Percentiles rank a stretch among this genome's conserved stretches.
phyloP scores from a whole-genome alignment of 495 filamentous ascomycete genomes.

The Annulohypoxylon stygium region DNA sequence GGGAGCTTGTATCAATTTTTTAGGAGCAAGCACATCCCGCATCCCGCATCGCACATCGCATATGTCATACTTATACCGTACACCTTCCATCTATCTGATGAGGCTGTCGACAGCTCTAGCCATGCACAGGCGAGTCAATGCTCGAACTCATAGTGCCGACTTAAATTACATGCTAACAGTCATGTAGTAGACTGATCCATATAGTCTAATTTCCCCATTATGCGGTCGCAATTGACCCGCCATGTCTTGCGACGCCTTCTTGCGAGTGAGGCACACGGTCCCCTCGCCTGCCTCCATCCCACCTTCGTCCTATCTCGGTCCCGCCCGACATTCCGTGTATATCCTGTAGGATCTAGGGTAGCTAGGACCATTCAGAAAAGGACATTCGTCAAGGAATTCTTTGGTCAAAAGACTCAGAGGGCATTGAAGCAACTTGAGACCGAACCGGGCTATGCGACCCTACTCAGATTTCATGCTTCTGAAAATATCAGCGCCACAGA shows the following conservation, averaged over 20 bases:
- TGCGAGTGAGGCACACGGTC: conserved; percentile 41
- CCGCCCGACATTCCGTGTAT: conserved; percentile 35
- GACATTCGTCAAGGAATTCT: conserved; percentile 67
- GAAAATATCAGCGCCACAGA: conserved; percentile 50
- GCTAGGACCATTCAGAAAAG: conserved; percentile 57
- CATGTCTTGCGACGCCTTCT: conserved; percentile 55
- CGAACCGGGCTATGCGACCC: conserved; percentile 70
- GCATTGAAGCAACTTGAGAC: conserved; percentile 66
- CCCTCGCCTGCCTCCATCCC: conserved; percentile 27
- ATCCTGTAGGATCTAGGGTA: conserved; percentile 44
- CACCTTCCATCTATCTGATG: conserved; percentile 14
- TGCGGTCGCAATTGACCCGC: conserved; percentile 81
- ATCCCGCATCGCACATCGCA: conserved; percentile 16
- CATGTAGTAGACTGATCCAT: conserved; percentile 41
- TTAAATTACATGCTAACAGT: conserved; percentile 37
- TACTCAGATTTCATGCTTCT: conserved; percentile 65
- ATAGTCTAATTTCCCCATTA: conserved; percentile 59
- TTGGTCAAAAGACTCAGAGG: conserved; percentile 65
- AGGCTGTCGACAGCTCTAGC: conserved; percentile 36
- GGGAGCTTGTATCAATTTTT: conserved; percentile 43
- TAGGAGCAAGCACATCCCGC: conserved; percentile 25
- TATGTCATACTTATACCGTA: conserved; percentile 3
- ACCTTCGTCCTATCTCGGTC: conserved; percentile 24
- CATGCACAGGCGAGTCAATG: conserved; percentile 50
- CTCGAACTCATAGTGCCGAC: background rate